These are phyloP conservation scores for Lippia alba DNA, from an alignment of 305 asterid genomes.

Conservation along the genomic window DNA sequence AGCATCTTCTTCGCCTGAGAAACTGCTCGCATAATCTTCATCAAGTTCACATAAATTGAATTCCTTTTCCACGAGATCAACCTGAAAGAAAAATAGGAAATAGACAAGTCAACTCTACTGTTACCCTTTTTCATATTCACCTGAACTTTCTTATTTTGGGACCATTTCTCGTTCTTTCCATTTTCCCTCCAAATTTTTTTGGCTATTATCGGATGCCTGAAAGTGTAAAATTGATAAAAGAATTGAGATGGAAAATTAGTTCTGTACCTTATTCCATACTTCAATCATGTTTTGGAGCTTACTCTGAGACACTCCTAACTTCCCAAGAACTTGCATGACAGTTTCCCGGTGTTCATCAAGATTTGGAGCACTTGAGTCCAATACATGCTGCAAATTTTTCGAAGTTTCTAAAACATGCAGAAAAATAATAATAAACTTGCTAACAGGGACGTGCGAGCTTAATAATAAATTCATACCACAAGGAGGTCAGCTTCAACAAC, in stretches of 20 bases:
- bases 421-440: conserved; percentile 15
- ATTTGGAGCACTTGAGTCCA: conserved; percentile 88
- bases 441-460: conserved; percentile 11
- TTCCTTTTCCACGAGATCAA: conserved; percentile 69
- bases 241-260: conserved; percentile 7
- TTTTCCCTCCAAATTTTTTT: background rate
- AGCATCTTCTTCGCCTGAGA: conserved; percentile 52
- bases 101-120: conserved; percentile 23
- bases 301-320: conserved; percentile 76
- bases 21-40: conserved; percentile 37
- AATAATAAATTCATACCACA: conserved; percentile 66
- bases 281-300: conserved; percentile 92
- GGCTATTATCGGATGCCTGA: conserved; percentile 6
- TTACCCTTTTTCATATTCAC: background rate
- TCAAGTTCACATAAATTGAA: conserved; percentile 39
- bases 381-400: conserved; percentile 73
- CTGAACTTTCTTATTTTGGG: background rate
- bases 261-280: conserved; percentile 91
- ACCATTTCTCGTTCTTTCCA: background rate
- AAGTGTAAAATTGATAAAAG: background rate
- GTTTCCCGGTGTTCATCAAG: conserved; percentile 74
- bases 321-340: conserved; percentile 82
- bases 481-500: conserved; percentile 97
- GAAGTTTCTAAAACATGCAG: conserved; percentile 11
- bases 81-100: conserved; percentile 43